Evolutionary conservation across 2,329 filamentous ascomycete species (phyloP), one percentile per base, ranked within the genome.

Genomic region (Microcera coccophila): DNA sequence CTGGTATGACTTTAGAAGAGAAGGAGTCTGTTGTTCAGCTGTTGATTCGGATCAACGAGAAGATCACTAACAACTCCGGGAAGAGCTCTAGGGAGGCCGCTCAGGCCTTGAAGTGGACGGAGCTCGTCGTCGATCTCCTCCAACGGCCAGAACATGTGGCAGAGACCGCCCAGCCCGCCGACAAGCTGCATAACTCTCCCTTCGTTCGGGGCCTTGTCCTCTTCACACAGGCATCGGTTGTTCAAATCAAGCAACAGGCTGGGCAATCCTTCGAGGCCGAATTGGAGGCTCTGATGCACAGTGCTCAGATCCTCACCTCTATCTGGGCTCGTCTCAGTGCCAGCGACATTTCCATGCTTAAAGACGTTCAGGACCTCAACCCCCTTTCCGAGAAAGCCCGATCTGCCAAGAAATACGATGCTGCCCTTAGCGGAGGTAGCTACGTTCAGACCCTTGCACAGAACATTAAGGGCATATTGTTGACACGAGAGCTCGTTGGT

Each of bases 71-170:
- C 34, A 53, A 61, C 34, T 58, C 48, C 16, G 54, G 60, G 29
- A 52, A 58, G 42, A 51, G 47, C 12, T 5, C 7, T 8, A 20
- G 20, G 33, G 53, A 64, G 55, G 71, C 71, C 12, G 57, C 58
- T 31, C 61, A 70, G 59, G 71, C 74, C 2, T 61, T 74, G 39
- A 65, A 58, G 45, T 73, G 71, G 68, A 64, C 66, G 7, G 67
- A 74, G 45, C 59, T 70, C 44, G 60, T 81, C 14, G 47, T 78
- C 41, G 74, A 79, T 35, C 57, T 79, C 47, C 59, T 79, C 33
- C 64, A 76, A 52, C 63, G 70, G 19, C 58, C 67, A 12, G 61
- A 58, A 17, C 75, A 78, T 58, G 42, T 53, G 22, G 49, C 44
- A 2, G 32, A 45, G 8, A 16, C 8, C 37, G 45, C 41, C 46